Evolutionary conservation across 2,329 filamentous ascomycete species (phyloP).

Genomic region (Pseudogymnoascus sp.): DNA sequence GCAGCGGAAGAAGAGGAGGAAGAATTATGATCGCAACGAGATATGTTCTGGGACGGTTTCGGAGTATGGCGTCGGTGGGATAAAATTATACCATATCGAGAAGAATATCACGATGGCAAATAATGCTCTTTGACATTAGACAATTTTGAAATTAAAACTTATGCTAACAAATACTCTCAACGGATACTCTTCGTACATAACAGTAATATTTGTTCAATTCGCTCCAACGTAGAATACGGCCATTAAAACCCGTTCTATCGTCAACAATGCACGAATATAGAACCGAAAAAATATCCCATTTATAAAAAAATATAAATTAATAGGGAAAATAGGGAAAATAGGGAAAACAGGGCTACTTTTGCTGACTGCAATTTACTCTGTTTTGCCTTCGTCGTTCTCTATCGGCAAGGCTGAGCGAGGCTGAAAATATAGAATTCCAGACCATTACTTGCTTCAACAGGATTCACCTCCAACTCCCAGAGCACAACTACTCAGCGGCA

Average conservation of each 20-base stretch:
- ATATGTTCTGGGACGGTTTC: background rate
- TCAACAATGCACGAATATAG: background rate
- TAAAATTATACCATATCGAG: slow-evolving; percentile 10
- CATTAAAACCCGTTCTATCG: background rate
- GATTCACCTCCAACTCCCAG: background rate
- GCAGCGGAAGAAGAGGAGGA: slow-evolving; percentile 1
- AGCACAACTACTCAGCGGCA: slow-evolving; percentile 26
- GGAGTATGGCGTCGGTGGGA: slow-evolving; percentile 7
- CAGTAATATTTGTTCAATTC: background rate
- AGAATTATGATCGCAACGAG: slow-evolving; percentile 4
- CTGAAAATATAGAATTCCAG: slow-evolving; percentile 3
- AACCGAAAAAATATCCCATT: background rate
- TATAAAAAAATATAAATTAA: background rate
- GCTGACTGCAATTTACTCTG: background rate
- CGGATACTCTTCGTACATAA: background rate
- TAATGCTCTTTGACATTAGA: background rate
- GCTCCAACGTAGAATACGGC: background rate
- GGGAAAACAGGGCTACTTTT: background rate
- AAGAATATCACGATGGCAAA: slow-evolving; percentile 9
- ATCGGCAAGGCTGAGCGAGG: background rate
- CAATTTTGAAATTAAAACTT: background rate
- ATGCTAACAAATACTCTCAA: background rate
- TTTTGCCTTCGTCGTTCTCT: background rate
- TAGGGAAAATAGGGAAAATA: background rate
- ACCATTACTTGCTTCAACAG: background rate